These are phyloP conservation scores for Paxillus rubicundulus DNA, from an alignment of 768 basidiomycete species.

Conservation along the genomic window DNA sequence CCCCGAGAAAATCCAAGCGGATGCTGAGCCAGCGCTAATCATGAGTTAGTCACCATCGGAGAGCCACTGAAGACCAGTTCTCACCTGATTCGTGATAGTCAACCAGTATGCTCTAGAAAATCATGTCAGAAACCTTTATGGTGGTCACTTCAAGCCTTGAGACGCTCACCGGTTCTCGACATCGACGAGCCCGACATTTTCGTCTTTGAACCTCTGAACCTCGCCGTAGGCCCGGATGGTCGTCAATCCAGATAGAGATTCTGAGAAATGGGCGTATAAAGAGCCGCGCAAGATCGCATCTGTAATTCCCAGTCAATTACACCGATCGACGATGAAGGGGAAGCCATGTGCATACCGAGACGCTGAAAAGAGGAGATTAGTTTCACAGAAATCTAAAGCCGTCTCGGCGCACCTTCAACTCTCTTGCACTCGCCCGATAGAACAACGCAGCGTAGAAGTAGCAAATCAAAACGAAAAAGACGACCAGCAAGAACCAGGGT, in stretches of 20 bases:
- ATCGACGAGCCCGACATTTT: constrained; percentile 76
- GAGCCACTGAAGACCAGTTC: neutral
- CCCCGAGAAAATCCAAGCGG: constrained; percentile 83
- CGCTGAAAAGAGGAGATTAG: constrained; percentile 37
- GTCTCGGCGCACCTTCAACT: constrained; percentile 61
- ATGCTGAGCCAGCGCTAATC: constrained; percentile 79
- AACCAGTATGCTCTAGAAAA: constrained; percentile 72
- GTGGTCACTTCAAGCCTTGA: neutral
- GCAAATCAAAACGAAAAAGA: constrained; percentile 52
- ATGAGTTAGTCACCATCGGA: neutral
- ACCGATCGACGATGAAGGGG: neutral
- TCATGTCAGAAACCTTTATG: neutral
- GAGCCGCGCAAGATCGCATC: constrained; percentile 86
- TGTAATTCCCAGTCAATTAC: constrained; percentile 16
- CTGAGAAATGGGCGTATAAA: constrained; percentile 90
- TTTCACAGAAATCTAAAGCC: neutral
- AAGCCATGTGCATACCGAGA: constrained; percentile 41
- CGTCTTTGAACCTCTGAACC: constrained; percentile 64
- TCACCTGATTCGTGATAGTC: constrained; percentile 76
- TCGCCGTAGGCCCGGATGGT: constrained; percentile 91
- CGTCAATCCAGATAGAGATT: constrained; percentile 80
- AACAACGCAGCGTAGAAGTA: constrained; percentile 76
- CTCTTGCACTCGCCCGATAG: constrained; percentile 83
- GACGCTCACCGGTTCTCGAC: constrained; percentile 71
- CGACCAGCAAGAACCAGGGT: constrained; percentile 83